A percentile compares a stretch with the other conserved stretches of the same genome.
Conservation (phyloP, 2,329 filamentous ascomycete genomes). For the Plenodomus tracheiphilus region DNA sequence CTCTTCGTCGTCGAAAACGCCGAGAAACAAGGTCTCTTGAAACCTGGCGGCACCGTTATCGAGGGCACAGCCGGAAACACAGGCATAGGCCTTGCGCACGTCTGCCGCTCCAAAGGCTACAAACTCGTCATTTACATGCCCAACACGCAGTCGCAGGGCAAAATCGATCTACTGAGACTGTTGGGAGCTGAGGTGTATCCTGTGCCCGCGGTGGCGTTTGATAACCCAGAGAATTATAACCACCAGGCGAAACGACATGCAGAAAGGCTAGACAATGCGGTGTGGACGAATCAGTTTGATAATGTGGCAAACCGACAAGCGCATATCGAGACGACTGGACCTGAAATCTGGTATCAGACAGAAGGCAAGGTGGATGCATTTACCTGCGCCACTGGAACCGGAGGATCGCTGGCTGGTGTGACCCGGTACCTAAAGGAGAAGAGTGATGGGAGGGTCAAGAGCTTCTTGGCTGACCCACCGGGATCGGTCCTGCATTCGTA, state of each 20-base stretch:
- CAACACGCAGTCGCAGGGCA: conserved; percentile 96
- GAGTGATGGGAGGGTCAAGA: conserved; percentile 77
- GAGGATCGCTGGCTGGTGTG: conserved; percentile 84
- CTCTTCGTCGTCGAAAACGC: conserved; percentile 93
- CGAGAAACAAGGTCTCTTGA: conserved; percentile 81
- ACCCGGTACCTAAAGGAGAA: conserved; percentile 87
- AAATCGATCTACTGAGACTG: conserved; percentile 88
- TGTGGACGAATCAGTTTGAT: conserved; percentile 99
- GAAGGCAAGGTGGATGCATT: conserved; percentile 86
- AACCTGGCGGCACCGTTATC: conserved; percentile 88
- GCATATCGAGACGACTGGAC: conserved; percentile 94
- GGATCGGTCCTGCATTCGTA: conserved; percentile 93
- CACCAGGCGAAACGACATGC: conserved; percentile 91
- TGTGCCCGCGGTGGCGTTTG: conserved; percentile 92
- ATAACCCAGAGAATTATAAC: conserved; percentile 96
- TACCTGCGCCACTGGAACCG: conserved; percentile 92
- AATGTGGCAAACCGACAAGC: conserved; percentile 92
- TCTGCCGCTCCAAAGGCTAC: conserved; percentile 90
- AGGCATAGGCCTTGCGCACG: conserved; percentile 94
- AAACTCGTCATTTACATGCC: conserved; percentile 99
- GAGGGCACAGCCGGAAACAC: conserved; percentile 98
- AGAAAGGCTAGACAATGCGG: conserved; percentile 81
- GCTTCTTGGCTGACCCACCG: conserved; percentile 90
- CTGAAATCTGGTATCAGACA: conserved; percentile 96
- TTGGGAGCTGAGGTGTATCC: conserved; percentile 95